A percentile compares a stretch with the other conserved stretches of the same genome.
Conservation (phyloP, 108 stramenopile genomes). For the Cylindrotheca closterium region DNA sequence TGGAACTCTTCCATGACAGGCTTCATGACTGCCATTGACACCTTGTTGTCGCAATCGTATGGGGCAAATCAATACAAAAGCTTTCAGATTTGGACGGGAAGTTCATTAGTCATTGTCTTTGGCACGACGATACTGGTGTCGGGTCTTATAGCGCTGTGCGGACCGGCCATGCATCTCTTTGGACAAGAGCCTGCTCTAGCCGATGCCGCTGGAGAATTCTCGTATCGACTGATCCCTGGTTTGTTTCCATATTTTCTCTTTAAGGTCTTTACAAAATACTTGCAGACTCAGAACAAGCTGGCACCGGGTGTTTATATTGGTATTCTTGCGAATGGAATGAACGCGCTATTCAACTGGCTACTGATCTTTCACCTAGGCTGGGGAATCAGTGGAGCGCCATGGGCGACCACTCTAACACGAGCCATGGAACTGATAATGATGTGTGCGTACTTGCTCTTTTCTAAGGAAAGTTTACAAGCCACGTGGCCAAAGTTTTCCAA, state of each 20-base stretch:
- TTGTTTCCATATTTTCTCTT: constrained; percentile 43
- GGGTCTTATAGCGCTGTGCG: constrained; percentile 34
- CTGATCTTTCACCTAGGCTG: constrained; percentile 24
- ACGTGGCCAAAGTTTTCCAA: constrained; percentile 30
- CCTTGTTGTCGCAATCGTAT: constrained; percentile 35
- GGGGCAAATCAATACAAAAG: constrained; percentile 37
- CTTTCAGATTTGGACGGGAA: constrained; percentile 41
- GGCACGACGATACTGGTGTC: constrained; percentile 15
- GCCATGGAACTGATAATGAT: constrained; percentile 24
- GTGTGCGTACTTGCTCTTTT: constrained; percentile 17
- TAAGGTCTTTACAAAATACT: constrained; percentile 41
- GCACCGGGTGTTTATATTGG: constrained; percentile 39
- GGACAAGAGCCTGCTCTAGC: constrained; percentile 37
- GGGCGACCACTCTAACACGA: constrained; percentile 48
- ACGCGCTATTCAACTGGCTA: constrained; percentile 41
- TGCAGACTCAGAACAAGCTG: constrained; percentile 38
- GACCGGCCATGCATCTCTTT: constrained; percentile 37
- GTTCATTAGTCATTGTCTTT: constrained; percentile 23
- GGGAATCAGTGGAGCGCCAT: constrained; percentile 42
- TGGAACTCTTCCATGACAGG: constrained; percentile 46
- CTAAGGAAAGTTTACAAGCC: constrained; percentile 11
- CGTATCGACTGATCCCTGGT: constrained; percentile 41
- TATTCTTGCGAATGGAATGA: constrained; percentile 38
- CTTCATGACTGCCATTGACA: constrained; percentile 47
- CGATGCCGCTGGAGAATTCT: constrained; percentile 33